phyloP scores from a whole-genome alignment of 345 rosid genomes.

The Syzygium oleosum region DNA sequence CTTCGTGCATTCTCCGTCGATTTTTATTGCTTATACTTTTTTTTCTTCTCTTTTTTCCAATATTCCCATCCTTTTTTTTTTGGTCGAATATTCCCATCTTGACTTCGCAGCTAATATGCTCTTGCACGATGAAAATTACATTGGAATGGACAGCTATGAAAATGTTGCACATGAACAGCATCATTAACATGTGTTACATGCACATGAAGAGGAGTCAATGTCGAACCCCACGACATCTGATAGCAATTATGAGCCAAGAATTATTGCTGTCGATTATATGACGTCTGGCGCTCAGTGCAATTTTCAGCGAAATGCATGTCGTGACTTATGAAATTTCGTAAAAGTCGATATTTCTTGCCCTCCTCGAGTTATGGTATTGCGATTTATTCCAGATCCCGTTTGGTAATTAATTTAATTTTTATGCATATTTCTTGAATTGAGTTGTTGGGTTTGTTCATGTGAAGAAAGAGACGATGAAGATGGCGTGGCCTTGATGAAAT shows the following conservation, averaged over 20 bases:
- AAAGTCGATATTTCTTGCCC: not conserved
- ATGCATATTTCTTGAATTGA: not conserved
- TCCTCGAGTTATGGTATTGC: not conserved
- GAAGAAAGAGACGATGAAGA: not conserved
- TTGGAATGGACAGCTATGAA: not conserved
- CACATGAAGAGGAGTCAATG: not conserved
- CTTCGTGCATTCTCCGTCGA: not conserved
- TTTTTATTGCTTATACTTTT: not conserved
- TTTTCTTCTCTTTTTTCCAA: too few relatives aligned
- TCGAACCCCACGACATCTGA: not conserved
- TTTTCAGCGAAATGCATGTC: not conserved
- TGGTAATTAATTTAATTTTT: not conserved
- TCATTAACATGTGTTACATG: not conserved
- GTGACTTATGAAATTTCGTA: not conserved
- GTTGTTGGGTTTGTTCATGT: not conserved
- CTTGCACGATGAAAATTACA: not conserved
- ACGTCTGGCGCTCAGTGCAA: not conserved
- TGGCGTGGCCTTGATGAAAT: not conserved
- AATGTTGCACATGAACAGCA: not conserved
- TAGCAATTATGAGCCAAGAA: not conserved
- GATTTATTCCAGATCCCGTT: rapidly evolving
- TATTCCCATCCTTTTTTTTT: not conserved
- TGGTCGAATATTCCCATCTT: not conserved
- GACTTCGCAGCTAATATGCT: not conserved
- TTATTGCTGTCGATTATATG: not conserved